Evolutionary conservation across 371 early-diverging fungal species (phyloP).

Genomic region (Mortierella sp.): DNA sequence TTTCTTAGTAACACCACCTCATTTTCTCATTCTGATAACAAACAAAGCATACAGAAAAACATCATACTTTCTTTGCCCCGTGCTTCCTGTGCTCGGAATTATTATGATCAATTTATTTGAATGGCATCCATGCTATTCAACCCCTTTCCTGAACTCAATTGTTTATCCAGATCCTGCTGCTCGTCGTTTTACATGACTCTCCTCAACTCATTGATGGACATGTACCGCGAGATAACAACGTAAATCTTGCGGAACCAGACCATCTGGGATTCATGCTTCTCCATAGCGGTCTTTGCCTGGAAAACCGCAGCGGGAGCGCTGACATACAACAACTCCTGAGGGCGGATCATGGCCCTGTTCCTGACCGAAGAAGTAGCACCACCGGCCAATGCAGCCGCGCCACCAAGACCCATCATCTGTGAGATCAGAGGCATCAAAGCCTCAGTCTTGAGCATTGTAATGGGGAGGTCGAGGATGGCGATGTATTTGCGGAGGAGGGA

Average conservation of each 20-base stretch:
- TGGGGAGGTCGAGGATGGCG: slow-evolving; percentile 70
- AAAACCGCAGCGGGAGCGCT: slow-evolving; percentile 64
- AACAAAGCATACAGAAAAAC: slow-evolving; percentile 8
- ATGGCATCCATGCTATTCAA: background rate
- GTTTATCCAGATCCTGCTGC: background rate
- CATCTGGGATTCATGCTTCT: slow-evolving; percentile 88
- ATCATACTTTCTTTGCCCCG: background rate
- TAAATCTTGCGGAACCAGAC: slow-evolving; percentile 98
- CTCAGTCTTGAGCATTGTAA: slow-evolving; percentile 43
- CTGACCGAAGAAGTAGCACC: slow-evolving; percentile 13
- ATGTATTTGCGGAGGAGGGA: slow-evolving; percentile 85
- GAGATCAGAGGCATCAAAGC: slow-evolving; percentile 43
- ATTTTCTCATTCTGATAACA: slow-evolving; percentile 2
- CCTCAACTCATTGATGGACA: slow-evolving; percentile 85
- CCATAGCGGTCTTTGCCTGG: slow-evolving; percentile 80
- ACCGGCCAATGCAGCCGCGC: slow-evolving; percentile 20
- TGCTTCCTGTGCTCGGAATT: background rate
- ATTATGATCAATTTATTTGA: background rate
- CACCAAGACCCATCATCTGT: slow-evolving; percentile 22
- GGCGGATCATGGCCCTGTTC: slow-evolving; percentile 17
- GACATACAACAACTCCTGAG: slow-evolving; percentile 62
- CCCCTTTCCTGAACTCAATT: background rate
- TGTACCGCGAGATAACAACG: slow-evolving; percentile 94
- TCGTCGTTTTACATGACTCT: slow-evolving; percentile 39
- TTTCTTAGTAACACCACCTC: background rate